Conservation (phyloP, 2,329 filamentous ascomycete species). For the Penicillium freii region DNA sequence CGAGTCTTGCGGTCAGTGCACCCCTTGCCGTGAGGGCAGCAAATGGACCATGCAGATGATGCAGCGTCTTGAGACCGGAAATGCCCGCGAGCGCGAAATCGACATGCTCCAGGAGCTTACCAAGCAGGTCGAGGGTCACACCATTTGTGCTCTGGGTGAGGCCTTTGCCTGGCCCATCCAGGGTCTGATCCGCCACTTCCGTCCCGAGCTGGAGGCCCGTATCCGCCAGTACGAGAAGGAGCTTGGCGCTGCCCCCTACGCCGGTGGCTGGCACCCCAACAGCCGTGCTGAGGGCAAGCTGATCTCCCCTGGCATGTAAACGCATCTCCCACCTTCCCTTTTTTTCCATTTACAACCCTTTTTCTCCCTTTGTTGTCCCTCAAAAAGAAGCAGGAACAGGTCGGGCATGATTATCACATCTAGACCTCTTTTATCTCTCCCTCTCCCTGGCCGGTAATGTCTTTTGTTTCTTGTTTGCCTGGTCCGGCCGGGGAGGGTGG, state of each 20-base stretch:
- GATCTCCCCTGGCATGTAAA: constrained; percentile 85
- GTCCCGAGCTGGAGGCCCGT: constrained; percentile 88
- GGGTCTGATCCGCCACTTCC: constrained; percentile 96
- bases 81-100: constrained; percentile 86
- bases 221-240: constrained; percentile 77
- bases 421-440: constrained; percentile 22
- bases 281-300: constrained; percentile 75
- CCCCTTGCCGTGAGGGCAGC: constrained; percentile 96
- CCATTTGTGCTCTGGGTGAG: constrained; percentile 95
- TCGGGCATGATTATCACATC: constrained; percentile 12
- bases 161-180: constrained; percentile 99
- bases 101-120: constrained; percentile 99
- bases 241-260: constrained; percentile 70
- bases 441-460: constrained; percentile 17
- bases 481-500: constrained; percentile 14
- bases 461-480: constrained; percentile 7
- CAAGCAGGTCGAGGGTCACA: constrained; percentile 99
- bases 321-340: constrained; percentile 29
- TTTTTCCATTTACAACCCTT: constrained; percentile 5
- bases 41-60: constrained; percentile 99
- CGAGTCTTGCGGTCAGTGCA: constrained; percentile 97
- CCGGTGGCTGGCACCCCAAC: constrained; percentile 83
- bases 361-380: constrained; percentile 11
- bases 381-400: constrained; percentile 22
- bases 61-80: constrained; percentile 89